A percentile compares a stretch with the other conserved stretches of the same genome.
phyloP scores from a whole-genome alignment of 2,329 filamentous ascomycete genomes.

The Sodiomyces alkalinus region DNA sequence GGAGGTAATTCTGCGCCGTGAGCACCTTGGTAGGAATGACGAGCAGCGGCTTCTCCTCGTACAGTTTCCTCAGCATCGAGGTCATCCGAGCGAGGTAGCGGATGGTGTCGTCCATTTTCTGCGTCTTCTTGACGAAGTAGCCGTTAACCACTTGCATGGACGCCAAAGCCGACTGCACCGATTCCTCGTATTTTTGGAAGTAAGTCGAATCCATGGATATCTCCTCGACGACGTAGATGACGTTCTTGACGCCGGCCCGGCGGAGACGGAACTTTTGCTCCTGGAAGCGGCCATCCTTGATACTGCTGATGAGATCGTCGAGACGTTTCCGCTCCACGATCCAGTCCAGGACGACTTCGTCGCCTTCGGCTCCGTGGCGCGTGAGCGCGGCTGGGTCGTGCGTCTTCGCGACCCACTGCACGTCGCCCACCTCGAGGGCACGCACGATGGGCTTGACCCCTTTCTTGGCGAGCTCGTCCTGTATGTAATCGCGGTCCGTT shows the following conservation, averaged over 20 bases:
- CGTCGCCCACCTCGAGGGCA: constrained; percentile 57
- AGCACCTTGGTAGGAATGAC: constrained; percentile 53
- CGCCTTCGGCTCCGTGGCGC: constrained; percentile 42
- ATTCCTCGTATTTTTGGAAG: constrained; percentile 44
- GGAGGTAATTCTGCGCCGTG: constrained; percentile 49
- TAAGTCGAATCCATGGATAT: constrained; percentile 42
- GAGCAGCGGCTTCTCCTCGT: constrained; percentile 40
- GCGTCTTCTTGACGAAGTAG: constrained; percentile 64
- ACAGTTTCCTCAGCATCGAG: constrained; percentile 46
- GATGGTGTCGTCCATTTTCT: constrained; percentile 64
- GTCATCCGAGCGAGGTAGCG: constrained; percentile 63
- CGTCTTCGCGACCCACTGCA: constrained; percentile 65
- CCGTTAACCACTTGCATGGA: constrained; percentile 66
- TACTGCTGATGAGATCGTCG: constrained; percentile 64
- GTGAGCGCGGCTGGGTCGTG: constrained; percentile 41
- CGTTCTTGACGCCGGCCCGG: constrained; percentile 57
- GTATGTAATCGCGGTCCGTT: constrained; percentile 63
- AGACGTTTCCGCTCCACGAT: constrained; percentile 70
- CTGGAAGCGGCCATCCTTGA: constrained; percentile 69
- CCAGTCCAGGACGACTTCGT: constrained; percentile 63
- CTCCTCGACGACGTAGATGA: constrained; percentile 68
- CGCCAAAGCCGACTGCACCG: constrained; percentile 57
- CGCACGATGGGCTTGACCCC: constrained; percentile 52
- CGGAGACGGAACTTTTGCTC: constrained; percentile 73
- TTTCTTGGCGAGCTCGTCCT: constrained; percentile 52